Conservation (phyloP, 2,329 filamentous ascomycete species). For the Ophiognomonia clavigignenti-juglandacearum region DNA sequence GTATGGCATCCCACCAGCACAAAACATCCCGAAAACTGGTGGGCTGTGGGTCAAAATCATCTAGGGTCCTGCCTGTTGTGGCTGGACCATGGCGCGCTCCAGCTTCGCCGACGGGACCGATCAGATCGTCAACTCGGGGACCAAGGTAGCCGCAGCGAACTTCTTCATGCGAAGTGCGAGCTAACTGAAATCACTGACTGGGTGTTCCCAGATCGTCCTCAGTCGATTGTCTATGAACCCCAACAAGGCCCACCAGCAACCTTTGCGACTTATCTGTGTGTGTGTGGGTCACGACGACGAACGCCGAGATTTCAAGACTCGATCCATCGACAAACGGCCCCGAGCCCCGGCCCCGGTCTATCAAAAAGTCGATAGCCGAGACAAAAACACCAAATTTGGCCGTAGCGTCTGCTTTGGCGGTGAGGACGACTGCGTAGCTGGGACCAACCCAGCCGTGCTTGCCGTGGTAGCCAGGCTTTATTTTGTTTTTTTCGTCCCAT, state of each 20-base stretch:
- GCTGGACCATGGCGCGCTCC: not conserved
- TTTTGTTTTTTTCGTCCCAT: not conserved
- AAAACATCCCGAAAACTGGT: too few relatives aligned
- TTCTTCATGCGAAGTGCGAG: conserved; percentile 1
- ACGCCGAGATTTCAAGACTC: not conserved
- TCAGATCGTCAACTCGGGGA: not conserved
- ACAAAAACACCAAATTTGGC: conserved; percentile 3
- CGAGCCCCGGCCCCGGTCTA: not conserved
- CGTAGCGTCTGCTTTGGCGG: conserved; percentile 7
- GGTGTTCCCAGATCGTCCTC: not conserved
- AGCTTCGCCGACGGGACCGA: not conserved
- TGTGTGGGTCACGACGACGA: not conserved
- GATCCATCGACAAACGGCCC: not conserved
- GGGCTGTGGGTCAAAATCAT: too few relatives aligned
- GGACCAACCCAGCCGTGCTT: conserved; percentile 5
- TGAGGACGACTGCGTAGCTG: conserved; percentile 10
- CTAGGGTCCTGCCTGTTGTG: conserved; percentile 7
- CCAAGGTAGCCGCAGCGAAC: not conserved
- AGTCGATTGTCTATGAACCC: too few relatives aligned
- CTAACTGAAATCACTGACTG: too few relatives aligned
- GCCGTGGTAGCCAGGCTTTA: not conserved
- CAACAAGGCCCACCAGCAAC: too few relatives aligned
- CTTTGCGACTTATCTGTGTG: too few relatives aligned
- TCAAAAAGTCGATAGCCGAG: conserved; percentile 7
- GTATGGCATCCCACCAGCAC: too few relatives aligned